Base-by-base conservation (phyloP, 495 filamentous ascomycete genomes). In the Xanthoparmelia taractica region DNA sequence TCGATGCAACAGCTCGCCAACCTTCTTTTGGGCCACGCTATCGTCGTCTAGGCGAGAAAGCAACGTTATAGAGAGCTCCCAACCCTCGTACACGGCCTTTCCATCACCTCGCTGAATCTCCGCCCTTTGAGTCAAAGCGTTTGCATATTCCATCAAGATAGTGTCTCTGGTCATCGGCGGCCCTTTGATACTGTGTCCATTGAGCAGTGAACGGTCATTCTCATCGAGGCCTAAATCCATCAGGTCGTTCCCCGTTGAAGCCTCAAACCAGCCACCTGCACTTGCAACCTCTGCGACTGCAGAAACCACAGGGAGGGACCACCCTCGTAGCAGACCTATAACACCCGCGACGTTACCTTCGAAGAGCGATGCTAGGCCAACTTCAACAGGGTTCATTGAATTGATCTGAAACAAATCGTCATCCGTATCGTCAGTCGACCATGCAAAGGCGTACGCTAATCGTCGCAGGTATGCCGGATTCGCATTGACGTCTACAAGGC, bases 41-140 rank as follows among this genome's bases (percentile, higher is more conserved):
- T 75, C 71, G 62, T 92, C 85, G 57, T 91, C 84, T 64, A 97
- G 74, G 34, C 92, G 82, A 43, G 84, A 85, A 37, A 95, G 75
- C 18, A 94, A 79, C 52, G 89, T 82, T 60, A 96, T 81, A 1
- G 90, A 86, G 63, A 96, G 73, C 73, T 97, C 88, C 92, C 92
- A 97, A 15, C 92, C 92, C 60, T 89, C 85, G 18, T 82, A 76
- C 50, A 68, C 60, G 13, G 74, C 70, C 59, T 75, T 73, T 59
- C 73, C 69, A 59, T 74, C 70, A 56, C 8, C 34, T 55, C 54
- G 27, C 20, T 75, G 68, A 45, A 80, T 67, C 8, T 66, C 68
- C 8, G 79, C 75, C 58, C 80, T 80, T 8, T 73, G 69, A 63
- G 77, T 76, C 18, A 87, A 66, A 1, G 73, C 72, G 18, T 77